These are phyloP conservation scores for Penicillium macrosclerotiorum DNA, from an alignment of 495 filamentous ascomycete species.

Conservation along the genomic window DNA sequence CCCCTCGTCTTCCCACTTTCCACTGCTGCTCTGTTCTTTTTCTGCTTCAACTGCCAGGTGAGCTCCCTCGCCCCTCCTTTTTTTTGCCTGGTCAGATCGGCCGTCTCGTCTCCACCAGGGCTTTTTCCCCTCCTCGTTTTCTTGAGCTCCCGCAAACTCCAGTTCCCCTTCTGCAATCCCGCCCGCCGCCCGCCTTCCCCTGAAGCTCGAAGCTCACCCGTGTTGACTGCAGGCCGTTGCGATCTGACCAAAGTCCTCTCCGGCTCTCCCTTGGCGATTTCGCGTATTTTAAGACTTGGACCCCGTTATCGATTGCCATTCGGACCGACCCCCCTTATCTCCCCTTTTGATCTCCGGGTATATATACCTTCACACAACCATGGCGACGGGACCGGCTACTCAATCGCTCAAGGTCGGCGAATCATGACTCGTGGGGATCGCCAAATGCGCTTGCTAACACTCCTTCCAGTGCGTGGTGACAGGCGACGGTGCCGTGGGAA, in stretches of 20 bases:
- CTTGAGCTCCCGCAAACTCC: slow-evolving; percentile 15
- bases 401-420: slow-evolving; percentile 71
- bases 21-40: not conserved
- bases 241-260: too few relatives aligned
- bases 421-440: not conserved
- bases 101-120: slow-evolving; percentile 6
- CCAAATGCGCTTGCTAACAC: slow-evolving; percentile 16
- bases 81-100: not conserved
- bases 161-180: slow-evolving; percentile 14
- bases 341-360: slow-evolving; percentile 12
- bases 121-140: slow-evolving; percentile 12
- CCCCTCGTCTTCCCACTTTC: not conserved
- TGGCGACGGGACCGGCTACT: slow-evolving; percentile 66
- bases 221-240: too few relatives aligned
- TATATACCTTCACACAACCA: slow-evolving; percentile 34
- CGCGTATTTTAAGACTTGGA: not conserved
- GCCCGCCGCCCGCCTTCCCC: too few relatives aligned
- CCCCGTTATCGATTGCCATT: slow-evolving; percentile 15
- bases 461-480: slow-evolving; percentile 86
- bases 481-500: slow-evolving; percentile 97
- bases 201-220: slow-evolving; percentile 1
- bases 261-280: slow-evolving; percentile 4
- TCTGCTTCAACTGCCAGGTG: not conserved
- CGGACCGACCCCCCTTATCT: slow-evolving; percentile 9
- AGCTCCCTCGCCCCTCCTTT: not conserved